A percentile compares a stretch with the other conserved stretches of the same genome.
Conservation (phyloP, 2,329 filamentous ascomycete genomes). For the Penicillium janthinellum region DNA sequence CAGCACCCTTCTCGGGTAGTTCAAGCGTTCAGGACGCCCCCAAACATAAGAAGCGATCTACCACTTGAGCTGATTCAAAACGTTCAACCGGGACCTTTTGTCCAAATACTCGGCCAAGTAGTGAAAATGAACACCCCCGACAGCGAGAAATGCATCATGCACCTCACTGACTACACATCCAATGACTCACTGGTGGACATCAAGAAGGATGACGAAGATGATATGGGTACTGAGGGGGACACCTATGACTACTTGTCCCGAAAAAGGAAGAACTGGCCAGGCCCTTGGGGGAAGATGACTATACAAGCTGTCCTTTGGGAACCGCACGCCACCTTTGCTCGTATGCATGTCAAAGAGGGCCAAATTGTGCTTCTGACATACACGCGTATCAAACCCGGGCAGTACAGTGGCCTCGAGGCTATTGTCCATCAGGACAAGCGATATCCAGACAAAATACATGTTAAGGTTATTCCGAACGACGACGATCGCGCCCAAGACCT, state of each 20-base stretch:
- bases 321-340: slow-evolving; percentile 64
- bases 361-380: slow-evolving; percentile 70
- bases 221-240: slow-evolving; percentile 54
- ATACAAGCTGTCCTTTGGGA: slow-evolving; percentile 73
- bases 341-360: slow-evolving; percentile 57
- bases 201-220: slow-evolving; percentile 30
- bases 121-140: slow-evolving; percentile 56
- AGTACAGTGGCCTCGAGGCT: slow-evolving; percentile 67
- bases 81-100: slow-evolving; percentile 58
- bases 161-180: slow-evolving; percentile 80
- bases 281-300: slow-evolving; percentile 72
- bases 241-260: slow-evolving; percentile 55
- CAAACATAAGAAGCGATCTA: slow-evolving; percentile 11
- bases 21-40: slow-evolving; percentile 10
- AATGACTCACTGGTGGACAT: slow-evolving; percentile 67
- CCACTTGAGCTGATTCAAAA: slow-evolving; percentile 66
- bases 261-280: slow-evolving; percentile 59
- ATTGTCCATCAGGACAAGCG: slow-evolving; percentile 64
- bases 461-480: slow-evolving; percentile 56
- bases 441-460: slow-evolving; percentile 57
- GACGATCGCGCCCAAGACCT: slow-evolving; percentile 57
- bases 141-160: slow-evolving; percentile 60
- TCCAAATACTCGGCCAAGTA: slow-evolving; percentile 72
- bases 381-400: slow-evolving; percentile 66
- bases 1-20: slow-evolving; percentile 8